Conservation (phyloP, 805 yeast genomes). For the Wickerhamiella alocasiicola region DNA sequence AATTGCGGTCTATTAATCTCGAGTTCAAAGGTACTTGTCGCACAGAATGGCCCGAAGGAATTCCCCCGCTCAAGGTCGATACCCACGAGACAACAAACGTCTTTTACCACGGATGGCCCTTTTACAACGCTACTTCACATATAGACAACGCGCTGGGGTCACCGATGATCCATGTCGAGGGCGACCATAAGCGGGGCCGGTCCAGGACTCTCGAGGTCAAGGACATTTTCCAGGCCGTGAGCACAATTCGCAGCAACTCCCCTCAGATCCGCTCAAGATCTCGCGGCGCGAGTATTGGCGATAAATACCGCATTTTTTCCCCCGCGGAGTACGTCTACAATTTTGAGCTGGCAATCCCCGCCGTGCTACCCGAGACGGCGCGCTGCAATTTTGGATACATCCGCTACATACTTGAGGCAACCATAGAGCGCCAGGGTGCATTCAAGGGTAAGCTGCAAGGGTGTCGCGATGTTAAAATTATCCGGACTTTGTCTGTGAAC, state of each 20-base stretch:
- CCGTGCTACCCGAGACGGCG: slow-evolving; percentile 70
- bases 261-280: slow-evolving; percentile 9
- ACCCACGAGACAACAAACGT: slow-evolving; percentile 53
- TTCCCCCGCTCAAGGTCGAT: slow-evolving; percentile 72
- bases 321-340: slow-evolving; percentile 91
- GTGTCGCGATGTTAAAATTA: slow-evolving; percentile 46
- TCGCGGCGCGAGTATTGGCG: slow-evolving; percentile 1
- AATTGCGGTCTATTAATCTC: slow-evolving; percentile 50
- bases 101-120: slow-evolving; percentile 83
- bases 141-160: slow-evolving; percentile 16
- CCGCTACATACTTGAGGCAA: slow-evolving; percentile 53
- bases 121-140: slow-evolving; percentile 36
- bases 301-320: slow-evolving; percentile 39
- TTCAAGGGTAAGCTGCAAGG: slow-evolving; percentile 69
- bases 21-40: slow-evolving; percentile 54
- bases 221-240: slow-evolving; percentile 7
- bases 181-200: slow-evolving; percentile 3
- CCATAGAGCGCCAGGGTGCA: slow-evolving; percentile 66
- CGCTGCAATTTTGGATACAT: slow-evolving; percentile 74
- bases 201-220: slow-evolving; percentile 8
- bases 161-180: slow-evolving; percentile 10
- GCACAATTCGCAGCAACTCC: slow-evolving; percentile 4
- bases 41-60: slow-evolving; percentile 98
- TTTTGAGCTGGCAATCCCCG: slow-evolving; percentile 78
- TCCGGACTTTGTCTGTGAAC: slow-evolving; percentile 65